Conservation (phyloP, 1,284 basidiomycete genomes). For the Microbotryum scabiosae region DNA sequence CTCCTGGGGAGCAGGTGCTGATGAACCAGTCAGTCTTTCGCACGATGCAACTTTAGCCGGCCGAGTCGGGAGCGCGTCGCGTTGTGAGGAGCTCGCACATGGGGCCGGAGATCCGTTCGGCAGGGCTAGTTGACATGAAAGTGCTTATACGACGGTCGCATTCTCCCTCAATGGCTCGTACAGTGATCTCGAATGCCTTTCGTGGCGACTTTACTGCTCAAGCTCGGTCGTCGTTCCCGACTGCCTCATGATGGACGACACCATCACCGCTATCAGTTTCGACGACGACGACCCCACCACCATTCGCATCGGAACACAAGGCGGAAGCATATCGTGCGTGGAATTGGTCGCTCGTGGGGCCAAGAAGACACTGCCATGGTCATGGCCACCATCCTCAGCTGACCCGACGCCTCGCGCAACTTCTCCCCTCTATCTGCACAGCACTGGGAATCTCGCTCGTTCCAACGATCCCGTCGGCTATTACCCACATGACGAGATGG, state of each 20-base stretch:
- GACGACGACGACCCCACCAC: constrained; percentile 6
- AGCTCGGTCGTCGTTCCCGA: constrained; percentile 11
- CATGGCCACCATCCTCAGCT: not conserved
- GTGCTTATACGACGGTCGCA: not conserved
- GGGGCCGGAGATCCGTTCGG: not conserved
- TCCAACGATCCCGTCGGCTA: not conserved
- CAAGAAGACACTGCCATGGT: no score
- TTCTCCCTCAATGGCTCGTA: not conserved
- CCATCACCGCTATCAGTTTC: constrained; percentile 19
- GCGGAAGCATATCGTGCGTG: constrained; percentile 22
- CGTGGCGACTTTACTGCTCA: not conserved
- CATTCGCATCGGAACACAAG: constrained; percentile 11
- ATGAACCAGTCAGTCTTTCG: no score
- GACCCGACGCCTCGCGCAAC: not conserved
- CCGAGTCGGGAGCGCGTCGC: not conserved
- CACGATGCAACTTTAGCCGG: no score
- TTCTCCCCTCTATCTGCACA: not conserved
- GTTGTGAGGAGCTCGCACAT: not conserved
- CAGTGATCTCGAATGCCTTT: constrained; percentile 3
- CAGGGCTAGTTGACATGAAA: not conserved
- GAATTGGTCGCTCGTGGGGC: not conserved
- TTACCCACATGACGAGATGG: constrained; percentile 28
- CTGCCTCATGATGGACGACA: constrained; percentile 22
- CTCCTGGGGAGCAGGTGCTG: no score
- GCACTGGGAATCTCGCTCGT: constrained; percentile 11